Evolutionary conservation across 345 rosid species (phyloP), one percentile per base, ranked within the genome.

Genomic region (Tarenaya hassleriana): DNA sequence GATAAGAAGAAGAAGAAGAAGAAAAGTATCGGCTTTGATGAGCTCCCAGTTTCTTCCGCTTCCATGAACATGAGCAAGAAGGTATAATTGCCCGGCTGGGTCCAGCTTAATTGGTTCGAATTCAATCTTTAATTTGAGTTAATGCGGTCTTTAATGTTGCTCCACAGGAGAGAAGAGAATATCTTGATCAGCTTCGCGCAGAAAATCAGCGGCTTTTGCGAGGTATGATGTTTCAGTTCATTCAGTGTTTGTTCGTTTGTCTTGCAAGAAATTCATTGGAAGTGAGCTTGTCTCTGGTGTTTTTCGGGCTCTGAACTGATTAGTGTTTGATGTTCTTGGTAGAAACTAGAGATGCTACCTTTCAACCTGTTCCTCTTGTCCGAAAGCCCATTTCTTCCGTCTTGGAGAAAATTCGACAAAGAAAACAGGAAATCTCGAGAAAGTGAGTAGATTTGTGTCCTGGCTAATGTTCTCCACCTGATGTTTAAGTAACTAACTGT

Each of bases 151-250:
- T n/a, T n/a, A n/a, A n/a, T n/a, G 20, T 52, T 52, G 27, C 45
- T 43, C 16, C n/a, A n/a, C 53, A 86, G 95, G 88, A 82, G 65
- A 77, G 92, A 68, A 82, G 79, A 66, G 72, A 70, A n/a, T 62
- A 68, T 35, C 73, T 84, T 34, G 66, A 66, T 56, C 79, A 84
- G 62, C 87, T 84, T 27, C 87, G 75, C 38, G 78, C 77, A 29
- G 95, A 84, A 67, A 82, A 89, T 34, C 96, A 91, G 80, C 87
- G 88, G 66, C 70, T 91, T 44, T 63, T 87, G 56, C 83, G 96
- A 70, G 96, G 96, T 86, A 73, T 1, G 19, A 13, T 10, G 5
- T 21, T 49, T 35, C 29, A 34, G 34, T 16, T 9, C n/a, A n/a
- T n/a, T n/a, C n/a, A n/a, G 8, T 43, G n/a, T 17, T 24, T 4